Evolutionary conservation across 73 alveolate genomes (phyloP).

Genomic region (Paramecium primaurelia): DNA sequence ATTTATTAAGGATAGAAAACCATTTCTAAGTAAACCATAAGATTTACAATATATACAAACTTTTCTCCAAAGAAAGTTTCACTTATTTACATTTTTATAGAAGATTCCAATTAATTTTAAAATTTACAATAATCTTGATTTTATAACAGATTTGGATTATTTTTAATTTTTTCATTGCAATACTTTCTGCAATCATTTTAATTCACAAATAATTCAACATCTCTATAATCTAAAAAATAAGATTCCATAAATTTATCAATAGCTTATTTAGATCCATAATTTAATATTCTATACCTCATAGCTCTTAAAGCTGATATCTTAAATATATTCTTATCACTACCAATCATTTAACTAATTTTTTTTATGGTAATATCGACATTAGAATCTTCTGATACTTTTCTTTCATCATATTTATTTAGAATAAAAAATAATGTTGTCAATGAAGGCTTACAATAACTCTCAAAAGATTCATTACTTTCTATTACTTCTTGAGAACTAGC

Average conservation of each 20-base stretch:
- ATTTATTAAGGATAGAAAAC: not conserved
- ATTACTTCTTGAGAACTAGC: not conserved
- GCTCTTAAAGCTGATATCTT: constrained; percentile 1
- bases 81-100: not conserved
- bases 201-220: not conserved
- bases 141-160: not conserved
- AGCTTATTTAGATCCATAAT: not conserved
- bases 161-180: not conserved
- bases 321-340: not conserved
- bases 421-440: not conserved
- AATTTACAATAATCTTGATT: not conserved
- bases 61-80: not conserved
- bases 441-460: not conserved
- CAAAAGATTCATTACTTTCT: not conserved
- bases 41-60: not conserved
- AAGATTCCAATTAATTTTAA: not conserved
- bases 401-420: constrained; percentile 22
- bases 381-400: not conserved
- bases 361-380: not conserved
- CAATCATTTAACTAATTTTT: not conserved
- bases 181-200: not conserved
- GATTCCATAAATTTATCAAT: not conserved
- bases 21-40: not conserved
- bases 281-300: constrained; percentile 7
- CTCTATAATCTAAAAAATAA: not conserved